Evolutionary conservation across 257 asterid genomes (phyloP), one percentile per base, ranked within the genome.

Genomic region (Forsythia viridissima): DNA sequence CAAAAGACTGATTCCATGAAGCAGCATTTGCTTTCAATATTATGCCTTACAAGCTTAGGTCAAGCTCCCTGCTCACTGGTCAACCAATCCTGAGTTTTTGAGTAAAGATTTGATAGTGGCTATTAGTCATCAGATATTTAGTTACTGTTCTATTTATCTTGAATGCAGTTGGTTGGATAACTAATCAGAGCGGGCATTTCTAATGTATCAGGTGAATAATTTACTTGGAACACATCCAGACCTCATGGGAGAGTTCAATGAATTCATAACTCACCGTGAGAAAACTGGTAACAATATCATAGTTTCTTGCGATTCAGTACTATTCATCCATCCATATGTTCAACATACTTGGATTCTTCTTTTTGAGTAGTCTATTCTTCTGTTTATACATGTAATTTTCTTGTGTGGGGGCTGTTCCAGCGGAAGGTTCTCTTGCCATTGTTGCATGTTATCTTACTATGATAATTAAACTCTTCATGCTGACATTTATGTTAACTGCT

Each of bases 221-320:
- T 76, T 91, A 79, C 85, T 88, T 41, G 91, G 87, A 84, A 74
- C 77, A 76, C 87, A 91, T 81, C 82, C 90, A 40, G 93, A 88
- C 74, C 88, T 91, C 80, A 80, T 87, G 85, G 90, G 86, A 82
- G 92, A 90, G 43, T 89, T 91, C 37, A 90, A 91, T 69, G 87
- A 79, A 73, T 86, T 91, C 81, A 76, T 91, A 73, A 72, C 84
- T 78, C 85, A 80, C 70, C 76, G 76, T 55, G 96, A 89, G 81
- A 88, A 82, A 82, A 84, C 44, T 73, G 93, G 92, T 91, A 46
- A 46, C 4, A 12, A 12, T 12, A 12, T 8, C 15, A 2, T 18
- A 12, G 3, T 77, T 74, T 52, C 73, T 74, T 80, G 65, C 76
- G 61, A 52, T 42, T 40, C 51, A 20, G 76, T 84, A 18, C 55